Evolutionary conservation across 129 eudicot species (phyloP).

Genomic region (Sambucus nigra): DNA sequence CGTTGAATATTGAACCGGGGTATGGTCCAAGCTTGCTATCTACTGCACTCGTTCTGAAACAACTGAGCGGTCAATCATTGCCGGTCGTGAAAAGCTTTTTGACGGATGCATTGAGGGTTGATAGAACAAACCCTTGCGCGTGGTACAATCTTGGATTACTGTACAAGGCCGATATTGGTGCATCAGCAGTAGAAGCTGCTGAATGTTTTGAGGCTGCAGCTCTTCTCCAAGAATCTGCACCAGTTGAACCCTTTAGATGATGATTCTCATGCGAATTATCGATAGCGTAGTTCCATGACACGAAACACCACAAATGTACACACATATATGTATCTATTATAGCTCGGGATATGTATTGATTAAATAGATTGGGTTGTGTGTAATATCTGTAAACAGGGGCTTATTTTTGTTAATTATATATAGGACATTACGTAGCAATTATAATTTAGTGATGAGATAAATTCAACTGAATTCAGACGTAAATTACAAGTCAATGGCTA

Average conservation of each 20-base stretch:
- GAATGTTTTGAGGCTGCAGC: constrained; percentile 92
- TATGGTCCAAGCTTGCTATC: constrained; percentile 93
- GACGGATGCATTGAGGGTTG: constrained; percentile 66
- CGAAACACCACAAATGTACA: too few species aligned
- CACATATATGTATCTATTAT: too few species aligned
- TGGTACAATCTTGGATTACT: constrained; percentile 87
- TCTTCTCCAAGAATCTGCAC: constrained; percentile 69
- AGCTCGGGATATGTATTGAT: too few species aligned
- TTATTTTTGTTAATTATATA: too few species aligned
- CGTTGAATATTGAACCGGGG: constrained; percentile 71
- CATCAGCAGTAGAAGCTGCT: constrained; percentile 62
- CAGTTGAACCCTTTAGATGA: constrained; percentile 82
- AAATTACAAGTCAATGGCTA: too few species aligned
- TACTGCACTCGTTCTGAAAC: constrained; percentile 41
- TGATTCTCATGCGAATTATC: neutral
- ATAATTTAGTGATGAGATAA: too few species aligned
- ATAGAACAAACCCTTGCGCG: constrained; percentile 57
- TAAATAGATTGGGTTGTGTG: too few species aligned
- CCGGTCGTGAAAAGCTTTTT: constrained; percentile 77
- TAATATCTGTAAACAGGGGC: too few species aligned
- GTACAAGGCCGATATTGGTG: constrained; percentile 41
- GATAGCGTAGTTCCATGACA: too few species aligned
- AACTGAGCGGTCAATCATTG: constrained; percentile 37
- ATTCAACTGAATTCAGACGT: too few species aligned
- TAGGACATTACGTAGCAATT: too few species aligned